A percentile compares a stretch with the other conserved stretches of the same genome.
Evolutionary conservation across 805 yeast species (phyloP).

Genomic region (Tetrapisispora fleetii): DNA sequence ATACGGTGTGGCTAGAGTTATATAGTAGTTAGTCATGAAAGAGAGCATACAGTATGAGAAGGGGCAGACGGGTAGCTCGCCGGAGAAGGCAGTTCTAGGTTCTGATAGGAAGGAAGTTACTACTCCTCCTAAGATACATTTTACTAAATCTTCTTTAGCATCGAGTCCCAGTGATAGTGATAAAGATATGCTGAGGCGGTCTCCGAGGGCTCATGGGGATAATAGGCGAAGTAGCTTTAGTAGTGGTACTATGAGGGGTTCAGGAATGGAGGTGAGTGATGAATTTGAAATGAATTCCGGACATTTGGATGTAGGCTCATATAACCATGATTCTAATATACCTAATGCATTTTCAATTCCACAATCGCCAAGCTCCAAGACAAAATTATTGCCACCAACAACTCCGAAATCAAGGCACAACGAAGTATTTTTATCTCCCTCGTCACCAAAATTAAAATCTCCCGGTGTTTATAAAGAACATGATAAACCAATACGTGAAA

Average conservation of each 20-base stretch:
- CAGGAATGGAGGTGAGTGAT: slow-evolving; percentile 3
- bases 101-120: neutral
- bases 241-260: neutral
- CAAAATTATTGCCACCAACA: slow-evolving; percentile 24
- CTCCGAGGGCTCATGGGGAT: neutral
- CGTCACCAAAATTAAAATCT: slow-evolving; percentile 23
- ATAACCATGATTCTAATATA: neutral
- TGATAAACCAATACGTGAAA: slow-evolving; percentile 32
- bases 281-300: slow-evolving; percentile 2
- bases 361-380: slow-evolving; percentile 8
- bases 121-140: neutral
- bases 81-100: neutral
- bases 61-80: neutral
- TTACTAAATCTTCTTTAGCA: neutral
- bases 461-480: slow-evolving; percentile 15
- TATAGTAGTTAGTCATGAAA: neutral
- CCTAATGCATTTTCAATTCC: slow-evolving; percentile 8
- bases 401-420: slow-evolving; percentile 26
- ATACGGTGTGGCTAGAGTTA: neutral
- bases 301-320: neutral
- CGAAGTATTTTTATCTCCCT: slow-evolving; percentile 27
- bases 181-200: neutral
- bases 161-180: neutral
- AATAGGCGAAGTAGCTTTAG: neutral
- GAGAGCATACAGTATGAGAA: neutral